Evolutionary conservation across 805 yeast genomes (phyloP).

Genomic region (Lachancea fermentati): DNA sequence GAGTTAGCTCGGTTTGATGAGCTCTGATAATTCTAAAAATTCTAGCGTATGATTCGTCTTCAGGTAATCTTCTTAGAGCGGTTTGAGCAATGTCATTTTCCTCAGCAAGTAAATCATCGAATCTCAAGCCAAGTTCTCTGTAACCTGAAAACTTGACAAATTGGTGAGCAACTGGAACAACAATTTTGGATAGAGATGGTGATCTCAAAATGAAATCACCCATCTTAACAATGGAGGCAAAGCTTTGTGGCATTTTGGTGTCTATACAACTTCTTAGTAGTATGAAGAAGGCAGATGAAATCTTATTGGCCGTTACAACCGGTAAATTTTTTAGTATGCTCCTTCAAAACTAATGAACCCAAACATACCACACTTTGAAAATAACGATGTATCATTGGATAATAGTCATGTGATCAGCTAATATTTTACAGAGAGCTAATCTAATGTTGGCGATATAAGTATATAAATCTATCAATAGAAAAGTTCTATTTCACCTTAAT

Average conservation of each 20-base stretch:
- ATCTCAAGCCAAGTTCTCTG: conserved; percentile 89
- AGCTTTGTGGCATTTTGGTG: conserved; percentile 36
- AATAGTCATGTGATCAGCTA: not conserved
- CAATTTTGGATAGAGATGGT: conserved; percentile 69
- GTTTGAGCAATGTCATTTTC: conserved; percentile 83
- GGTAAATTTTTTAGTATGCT: not conserved
- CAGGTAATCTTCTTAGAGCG: conserved; percentile 84
- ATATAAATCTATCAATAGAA: not conserved
- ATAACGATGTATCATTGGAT: not conserved
- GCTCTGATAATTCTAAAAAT: conserved; percentile 89
- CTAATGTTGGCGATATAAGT: not conserved
- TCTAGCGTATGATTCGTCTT: conserved; percentile 80
- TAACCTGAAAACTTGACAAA: conserved; percentile 78
- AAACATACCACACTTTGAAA: not conserved
- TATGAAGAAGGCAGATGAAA: not conserved
- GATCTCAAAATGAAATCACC: conserved; percentile 77
- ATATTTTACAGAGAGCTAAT: not conserved
- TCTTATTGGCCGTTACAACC: not conserved
- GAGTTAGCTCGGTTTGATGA: conserved; percentile 78
- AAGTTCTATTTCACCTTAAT: conserved; percentile 29
- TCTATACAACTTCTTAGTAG: not conserved
- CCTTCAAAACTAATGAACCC: not conserved
- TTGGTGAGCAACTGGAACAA: conserved; percentile 73
- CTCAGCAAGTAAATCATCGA: conserved; percentile 82
- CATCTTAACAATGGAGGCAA: conserved; percentile 65